These are phyloP conservation scores for Lantana camara DNA, from an alignment of 257 asterid species.

Conservation along the genomic window DNA sequence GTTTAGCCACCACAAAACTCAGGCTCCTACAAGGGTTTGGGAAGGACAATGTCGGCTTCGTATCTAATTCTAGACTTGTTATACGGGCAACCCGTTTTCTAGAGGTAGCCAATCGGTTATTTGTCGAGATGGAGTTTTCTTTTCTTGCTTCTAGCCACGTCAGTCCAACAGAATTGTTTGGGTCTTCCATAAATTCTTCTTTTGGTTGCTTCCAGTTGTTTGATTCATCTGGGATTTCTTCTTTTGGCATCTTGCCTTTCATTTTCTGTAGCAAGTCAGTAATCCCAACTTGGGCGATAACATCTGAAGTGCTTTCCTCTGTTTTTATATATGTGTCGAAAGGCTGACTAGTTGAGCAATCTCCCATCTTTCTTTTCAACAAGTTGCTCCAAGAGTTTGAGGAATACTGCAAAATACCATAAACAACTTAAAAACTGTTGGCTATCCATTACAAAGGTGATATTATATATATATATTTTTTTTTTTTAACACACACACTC, in stretches of 20 bases:
- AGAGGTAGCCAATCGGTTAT: constrained; percentile 27
- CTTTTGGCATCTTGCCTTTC: constrained; percentile 74
- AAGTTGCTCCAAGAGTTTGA: constrained; percentile 30
- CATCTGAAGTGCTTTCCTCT: constrained; percentile 46
- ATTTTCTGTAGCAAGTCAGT: constrained; percentile 50
- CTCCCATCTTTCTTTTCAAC: constrained; percentile 37
- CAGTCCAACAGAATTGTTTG: constrained; percentile 33
- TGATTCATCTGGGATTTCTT: constrained; percentile 40
- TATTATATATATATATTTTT: no score
- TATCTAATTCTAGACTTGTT: constrained; percentile 39
- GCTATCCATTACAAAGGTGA: constrained; percentile 4
- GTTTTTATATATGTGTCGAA: constrained; percentile 40
- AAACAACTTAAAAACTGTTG: neutral
- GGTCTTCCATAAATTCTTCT: constrained; percentile 51
- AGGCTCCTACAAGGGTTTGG: constrained; percentile 53
- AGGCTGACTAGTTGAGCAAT: constrained; percentile 10
- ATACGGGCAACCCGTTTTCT: constrained; percentile 35
- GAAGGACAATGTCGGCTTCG: constrained; percentile 37
- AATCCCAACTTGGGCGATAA: constrained; percentile 34
- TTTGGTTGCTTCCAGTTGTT: constrained; percentile 55
- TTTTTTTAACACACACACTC: no score
- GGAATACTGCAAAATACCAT: constrained; percentile 40
- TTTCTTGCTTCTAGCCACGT: constrained; percentile 45
- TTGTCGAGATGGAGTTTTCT: constrained; percentile 33
- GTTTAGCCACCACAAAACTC: constrained; percentile 48